Base-by-base conservation (phyloP, 2,329 filamentous ascomycete genomes). In the Penicillium frequentans region DNA sequence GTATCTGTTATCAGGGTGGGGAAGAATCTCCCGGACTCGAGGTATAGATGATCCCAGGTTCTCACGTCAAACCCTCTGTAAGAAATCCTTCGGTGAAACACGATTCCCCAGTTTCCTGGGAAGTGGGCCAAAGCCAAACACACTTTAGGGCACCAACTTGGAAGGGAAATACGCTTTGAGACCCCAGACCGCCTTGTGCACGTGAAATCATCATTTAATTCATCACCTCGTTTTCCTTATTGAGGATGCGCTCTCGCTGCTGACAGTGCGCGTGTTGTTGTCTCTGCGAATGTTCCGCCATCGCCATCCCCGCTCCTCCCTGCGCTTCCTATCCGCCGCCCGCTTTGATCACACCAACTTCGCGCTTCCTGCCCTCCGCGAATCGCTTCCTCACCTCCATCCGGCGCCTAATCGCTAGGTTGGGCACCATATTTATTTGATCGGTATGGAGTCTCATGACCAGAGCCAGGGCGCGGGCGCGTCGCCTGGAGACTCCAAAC, bases 381-480 rank as follows among this genome's bases (percentile, higher is more conserved):
- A 27, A 51, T 43, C 19, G n/a, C 31, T 42, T 43, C 39, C 16
- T n/a, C 39, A 13, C 23, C 10, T 10, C 27, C 19, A 31, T 37
- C 24, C 44, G 23, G 27, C 45, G 37, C 42, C 46, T 43, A 16
- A 58, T 48, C 43, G 47, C 52, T 31, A 44, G 21, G 23, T 27
- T 26, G 33, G 48, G 35, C 48, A 39, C 29, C 33, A 26, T 27
- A 24, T 29, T 55, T 49, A 26, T 14, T 31, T 16, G 43, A 51
- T 52, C 58, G 61, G 56, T 31, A 74, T 74, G 72, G 65, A 66
- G 56, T 71, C 71, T 37, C 70, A 72, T 57, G 68, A 72, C 43
- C 64, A 64, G 54, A 65, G 65, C 55, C 70, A 68, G 42, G 65
- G 70, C 54, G 68, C 75, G 61, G 75, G 71, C 54, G 70, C 75